A percentile compares a stretch with the other conserved stretches of the same genome.
Evolutionary conservation across 129 eudicot species (phyloP).

Genomic region (Solidago caesia): DNA sequence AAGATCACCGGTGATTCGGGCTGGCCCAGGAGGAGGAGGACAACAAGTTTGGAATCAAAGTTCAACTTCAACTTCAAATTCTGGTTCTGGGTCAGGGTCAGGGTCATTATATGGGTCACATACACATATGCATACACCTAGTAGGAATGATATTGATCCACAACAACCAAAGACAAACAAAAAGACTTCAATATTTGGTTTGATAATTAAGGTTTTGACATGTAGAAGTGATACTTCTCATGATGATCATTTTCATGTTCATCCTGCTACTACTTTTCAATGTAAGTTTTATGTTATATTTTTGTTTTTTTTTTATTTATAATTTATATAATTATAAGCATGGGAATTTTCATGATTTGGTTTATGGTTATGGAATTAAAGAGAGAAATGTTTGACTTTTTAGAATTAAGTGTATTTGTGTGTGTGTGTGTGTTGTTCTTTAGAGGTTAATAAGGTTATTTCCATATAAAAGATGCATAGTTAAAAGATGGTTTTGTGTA

Average conservation of each 20-base stretch:
- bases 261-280: background rate
- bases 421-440: conserved; percentile 19
- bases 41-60: conserved; percentile 29
- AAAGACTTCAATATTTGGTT: conserved; percentile 18
- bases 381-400: conserved; percentile 12
- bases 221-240: conserved; percentile 20
- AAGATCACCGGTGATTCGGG: conserved; percentile 37
- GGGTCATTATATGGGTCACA: conserved; percentile 19
- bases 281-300: conserved; percentile 25
- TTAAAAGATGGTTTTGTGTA: no score
- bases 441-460: background rate
- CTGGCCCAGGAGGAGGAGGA: conserved; percentile 8
- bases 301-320: background rate
- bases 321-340: background rate
- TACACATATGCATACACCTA: background rate
- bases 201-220: conserved; percentile 30
- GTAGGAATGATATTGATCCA: background rate
- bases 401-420: conserved; percentile 16
- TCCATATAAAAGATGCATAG: background rate
- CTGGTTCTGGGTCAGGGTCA: conserved; percentile 9
- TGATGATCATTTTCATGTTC: background rate
- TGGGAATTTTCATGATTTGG: background rate
- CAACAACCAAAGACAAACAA: conserved; percentile 19
- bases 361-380: conserved; percentile 12
- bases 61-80: conserved; percentile 32